phyloP scores from a whole-genome alignment of 2,329 filamentous ascomycete species.

The Colletotrichum sp. region DNA sequence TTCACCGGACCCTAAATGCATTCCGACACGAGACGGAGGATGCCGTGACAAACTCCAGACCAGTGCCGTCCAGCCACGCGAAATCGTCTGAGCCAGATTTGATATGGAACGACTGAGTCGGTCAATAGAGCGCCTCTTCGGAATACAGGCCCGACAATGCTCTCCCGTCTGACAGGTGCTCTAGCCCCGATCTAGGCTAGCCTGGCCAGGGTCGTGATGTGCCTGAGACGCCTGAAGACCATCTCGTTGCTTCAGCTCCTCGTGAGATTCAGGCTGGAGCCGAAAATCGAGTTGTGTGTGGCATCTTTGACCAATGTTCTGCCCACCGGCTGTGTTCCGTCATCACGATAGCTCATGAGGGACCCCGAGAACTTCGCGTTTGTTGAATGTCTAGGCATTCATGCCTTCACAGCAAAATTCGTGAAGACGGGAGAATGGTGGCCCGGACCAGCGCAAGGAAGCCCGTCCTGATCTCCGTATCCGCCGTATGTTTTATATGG shows the following conservation, averaged over 20 bases:
- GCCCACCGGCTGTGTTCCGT: not conserved
- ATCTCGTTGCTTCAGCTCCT: not conserved
- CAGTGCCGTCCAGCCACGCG: not conserved
- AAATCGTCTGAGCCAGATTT: not conserved
- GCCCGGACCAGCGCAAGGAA: not conserved
- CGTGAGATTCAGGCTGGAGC: not conserved
- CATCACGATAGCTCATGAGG: not conserved
- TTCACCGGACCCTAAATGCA: not conserved
- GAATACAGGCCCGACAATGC: conserved; percentile 6
- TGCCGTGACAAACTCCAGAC: not conserved
- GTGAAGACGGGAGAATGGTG: not conserved
- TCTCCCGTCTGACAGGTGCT: not conserved
- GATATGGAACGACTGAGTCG: not conserved
- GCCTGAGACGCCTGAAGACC: not conserved
- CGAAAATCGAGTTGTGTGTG: not conserved
- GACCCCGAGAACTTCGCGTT: not conserved
- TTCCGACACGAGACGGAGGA: not conserved
- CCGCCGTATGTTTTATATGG: not conserved
- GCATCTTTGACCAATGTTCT: not conserved
- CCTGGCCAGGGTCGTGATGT: not conserved
- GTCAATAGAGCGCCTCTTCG: not conserved
- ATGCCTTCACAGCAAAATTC: not conserved
- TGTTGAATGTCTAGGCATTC: not conserved
- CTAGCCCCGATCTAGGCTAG: not conserved
- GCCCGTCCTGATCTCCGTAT: not conserved